Conservation (phyloP, 257 asterid species). For the Solanum chilense region DNA sequence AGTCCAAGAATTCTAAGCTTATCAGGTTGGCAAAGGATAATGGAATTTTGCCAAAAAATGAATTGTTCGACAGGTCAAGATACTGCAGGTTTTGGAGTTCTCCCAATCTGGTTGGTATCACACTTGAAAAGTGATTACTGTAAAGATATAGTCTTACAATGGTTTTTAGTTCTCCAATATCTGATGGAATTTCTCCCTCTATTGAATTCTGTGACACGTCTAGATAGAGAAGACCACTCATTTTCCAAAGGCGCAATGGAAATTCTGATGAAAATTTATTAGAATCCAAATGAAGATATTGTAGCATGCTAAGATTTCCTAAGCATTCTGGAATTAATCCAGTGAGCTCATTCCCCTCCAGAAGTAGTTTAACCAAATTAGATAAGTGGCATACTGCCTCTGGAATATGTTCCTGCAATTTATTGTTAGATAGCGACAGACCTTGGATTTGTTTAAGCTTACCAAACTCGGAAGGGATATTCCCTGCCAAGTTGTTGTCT, state of each 20-base stretch:
- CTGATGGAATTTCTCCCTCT: constrained; percentile 15
- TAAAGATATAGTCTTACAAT: constrained; percentile 10
- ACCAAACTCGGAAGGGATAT: background rate
- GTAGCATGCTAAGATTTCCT: too few species aligned
- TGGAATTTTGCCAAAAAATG: constrained; percentile 26
- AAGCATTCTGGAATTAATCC: too few species aligned
- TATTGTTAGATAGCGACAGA: too few species aligned
- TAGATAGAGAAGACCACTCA: constrained; percentile 8
- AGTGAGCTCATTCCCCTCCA: accelerated
- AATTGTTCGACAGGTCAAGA: constrained; percentile 16
- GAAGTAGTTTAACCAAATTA: too few species aligned
- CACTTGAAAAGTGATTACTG: constrained; percentile 10
- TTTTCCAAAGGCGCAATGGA: constrained; percentile 19
- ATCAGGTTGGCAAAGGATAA: constrained; percentile 13
- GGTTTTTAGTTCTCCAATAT: constrained; percentile 7
- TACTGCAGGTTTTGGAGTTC: constrained; percentile 1
- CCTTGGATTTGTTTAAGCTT: too few species aligned
- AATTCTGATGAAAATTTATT: constrained; percentile 1
- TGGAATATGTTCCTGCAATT: too few species aligned
- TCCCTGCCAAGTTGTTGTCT: constrained; percentile 13
- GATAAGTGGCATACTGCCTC: too few species aligned
- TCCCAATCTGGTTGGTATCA: constrained; percentile 15
- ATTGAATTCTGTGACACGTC: constrained; percentile 10
- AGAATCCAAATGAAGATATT: too few species aligned
- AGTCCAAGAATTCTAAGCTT: constrained; percentile 6